Evolutionary conservation across 2,329 filamentous ascomycete species (phyloP).

Genomic region (Penicillium sp.): DNA sequence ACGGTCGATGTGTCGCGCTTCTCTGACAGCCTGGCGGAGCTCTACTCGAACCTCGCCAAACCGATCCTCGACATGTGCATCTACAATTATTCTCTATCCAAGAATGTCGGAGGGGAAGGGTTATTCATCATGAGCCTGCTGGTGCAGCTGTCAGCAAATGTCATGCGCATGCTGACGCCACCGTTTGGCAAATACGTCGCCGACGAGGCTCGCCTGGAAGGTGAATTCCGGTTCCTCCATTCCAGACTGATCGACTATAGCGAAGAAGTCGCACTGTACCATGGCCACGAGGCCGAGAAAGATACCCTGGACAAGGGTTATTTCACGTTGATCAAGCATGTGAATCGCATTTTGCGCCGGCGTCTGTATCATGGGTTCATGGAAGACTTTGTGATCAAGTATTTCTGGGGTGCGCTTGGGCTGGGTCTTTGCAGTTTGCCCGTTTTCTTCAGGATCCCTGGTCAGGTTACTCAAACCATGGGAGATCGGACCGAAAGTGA

Average conservation of each 20-base stretch:
- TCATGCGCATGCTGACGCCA: constrained; percentile 92
- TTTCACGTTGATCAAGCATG: constrained; percentile 98
- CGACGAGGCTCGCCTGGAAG: constrained; percentile 90
- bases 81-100: constrained; percentile 91
- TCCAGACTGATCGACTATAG: constrained; percentile 92
- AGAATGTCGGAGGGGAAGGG: constrained; percentile 93
- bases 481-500: constrained; percentile 61
- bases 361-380: constrained; percentile 98
- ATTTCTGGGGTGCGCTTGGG: constrained; percentile 95
- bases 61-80: constrained; percentile 93
- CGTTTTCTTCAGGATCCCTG: constrained; percentile 91
- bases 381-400: constrained; percentile 99
- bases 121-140: constrained; percentile 93
- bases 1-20: constrained; percentile 96
- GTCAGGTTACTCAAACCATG: constrained; percentile 57
- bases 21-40: constrained; percentile 88
- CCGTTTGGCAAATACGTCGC: constrained; percentile 98
- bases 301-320: constrained; percentile 97
- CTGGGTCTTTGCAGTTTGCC: constrained; percentile 90
- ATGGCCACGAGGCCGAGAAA: constrained; percentile 91
- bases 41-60: constrained; percentile 96
- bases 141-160: constrained; percentile 86
- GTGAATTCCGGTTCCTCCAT: constrained; percentile 95
- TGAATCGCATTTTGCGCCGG: constrained; percentile 88
- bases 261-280: constrained; percentile 91